A percentile compares a stretch with the other conserved stretches of the same genome.
Evolutionary conservation across 768 basidiomycete species (phyloP).

Genomic region (Kwoniella shandongensis): DNA sequence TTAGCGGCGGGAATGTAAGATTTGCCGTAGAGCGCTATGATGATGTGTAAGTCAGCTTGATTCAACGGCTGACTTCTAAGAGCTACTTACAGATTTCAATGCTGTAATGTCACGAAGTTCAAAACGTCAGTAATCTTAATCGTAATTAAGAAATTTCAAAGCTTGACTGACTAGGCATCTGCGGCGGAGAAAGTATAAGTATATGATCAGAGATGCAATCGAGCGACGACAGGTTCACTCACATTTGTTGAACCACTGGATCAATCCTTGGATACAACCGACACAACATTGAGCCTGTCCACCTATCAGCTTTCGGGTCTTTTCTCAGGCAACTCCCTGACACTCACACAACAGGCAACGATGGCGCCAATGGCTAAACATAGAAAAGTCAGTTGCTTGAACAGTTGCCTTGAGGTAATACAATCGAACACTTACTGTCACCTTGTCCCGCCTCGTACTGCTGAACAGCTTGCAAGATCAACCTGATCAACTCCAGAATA

Average conservation of each 20-base stretch:
- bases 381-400: conserved; percentile 4
- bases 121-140: conserved; percentile 1
- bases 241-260: conserved; percentile 82
- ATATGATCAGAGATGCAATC: conserved; percentile 4
- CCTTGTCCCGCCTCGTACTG: conserved; percentile 50
- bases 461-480: conserved; percentile 59
- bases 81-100: conserved; percentile 64
- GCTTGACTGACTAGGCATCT: conserved; percentile 45
- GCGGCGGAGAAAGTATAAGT: conserved; percentile 1
- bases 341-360: conserved; percentile 64
- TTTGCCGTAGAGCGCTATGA: conserved; percentile 73
- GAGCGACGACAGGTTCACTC: conserved; percentile 56
- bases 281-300: conserved; percentile 61
- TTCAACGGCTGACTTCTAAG: neutral
- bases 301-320: neutral
- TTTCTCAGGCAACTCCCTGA: neutral
- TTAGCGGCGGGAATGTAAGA: conserved; percentile 75
- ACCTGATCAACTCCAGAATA: conserved; percentile 66
- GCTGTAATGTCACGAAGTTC: conserved; percentile 16
- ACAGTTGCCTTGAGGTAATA: neutral
- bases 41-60: conserved; percentile 11
- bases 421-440: conserved; percentile 34
- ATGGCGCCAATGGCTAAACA: conserved; percentile 67
- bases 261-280: conserved; percentile 66
- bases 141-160: too few relatives aligned